Base-by-base conservation (phyloP, 1,139 yeast genomes). In the Yamadazyma siamensis region DNA sequence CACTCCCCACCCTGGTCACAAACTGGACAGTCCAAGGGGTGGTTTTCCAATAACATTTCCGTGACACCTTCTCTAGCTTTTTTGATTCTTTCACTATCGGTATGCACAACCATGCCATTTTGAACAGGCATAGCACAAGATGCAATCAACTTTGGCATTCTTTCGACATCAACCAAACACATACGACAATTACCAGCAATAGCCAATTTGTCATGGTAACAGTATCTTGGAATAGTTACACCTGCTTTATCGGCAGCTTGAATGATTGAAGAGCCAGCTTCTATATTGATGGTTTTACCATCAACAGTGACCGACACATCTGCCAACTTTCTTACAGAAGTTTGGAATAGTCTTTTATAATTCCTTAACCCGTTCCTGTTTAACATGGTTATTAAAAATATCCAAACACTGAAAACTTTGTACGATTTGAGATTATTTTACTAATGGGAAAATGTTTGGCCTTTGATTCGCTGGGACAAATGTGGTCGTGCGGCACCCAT, bases 1-100 rank as follows among this genome's bases (percentile, higher is more conserved):
- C 95, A 86, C 58, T 86, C 95, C 46, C 95, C 95, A 63, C 95
- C 95, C 63, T 86, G 95, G 61, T 86, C 95, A 62, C 95, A 86
- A 33, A 86, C 83, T 23, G 95, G 95, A 64, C 95, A 86, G 63
- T 86, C 95, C 54, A 86, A 72, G 21, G 95, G 95, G 65, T 86
- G 95, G 68, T 86, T 86, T 49, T 86, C 88, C 46, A 86, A 72
- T 45, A 86, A 64, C 80, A 86, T 82, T 61, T 86, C 95, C 29
- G 94, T 85, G 46, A 86, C 94, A 52, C 94, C 94, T 60, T 86
- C 95, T 56, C 95, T 75, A 25, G 94, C 88, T 61, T 82, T 80
- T 57, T 77, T 80, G 44, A 85, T 86, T 54, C 88, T 77, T 47
- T 83, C 94, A 21, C 84, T 67, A 55, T 80, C 77, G 33, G 95